Conservation (phyloP, 768 basidiomycete genomes). For the Kwoniella bestiolae region DNA sequence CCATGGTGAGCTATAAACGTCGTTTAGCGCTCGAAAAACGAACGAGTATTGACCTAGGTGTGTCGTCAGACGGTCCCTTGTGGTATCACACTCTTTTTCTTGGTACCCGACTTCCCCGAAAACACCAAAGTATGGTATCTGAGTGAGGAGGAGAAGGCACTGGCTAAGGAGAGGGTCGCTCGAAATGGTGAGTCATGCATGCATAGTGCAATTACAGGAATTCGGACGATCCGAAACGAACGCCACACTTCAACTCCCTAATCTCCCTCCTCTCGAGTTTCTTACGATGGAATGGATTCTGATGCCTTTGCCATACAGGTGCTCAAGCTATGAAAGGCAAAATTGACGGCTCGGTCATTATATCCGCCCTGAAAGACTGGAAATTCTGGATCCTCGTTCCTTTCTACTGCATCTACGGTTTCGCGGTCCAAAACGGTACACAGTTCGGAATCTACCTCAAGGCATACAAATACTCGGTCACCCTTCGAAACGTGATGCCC, state of each 20-base stretch:
- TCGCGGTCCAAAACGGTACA: constrained; percentile 16
- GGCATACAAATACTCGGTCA: constrained; percentile 14
- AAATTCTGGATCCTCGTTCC: constrained; percentile 23
- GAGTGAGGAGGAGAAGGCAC: constrained; percentile 27
- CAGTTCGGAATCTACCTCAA: constrained; percentile 24
- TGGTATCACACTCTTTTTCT: constrained; percentile 25
- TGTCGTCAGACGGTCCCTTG: constrained; percentile 24
- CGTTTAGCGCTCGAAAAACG: too few relatives aligned
- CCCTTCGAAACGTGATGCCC: constrained; percentile 17
- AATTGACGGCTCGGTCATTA: constrained; percentile 12
- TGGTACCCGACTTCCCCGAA: constrained; percentile 37
- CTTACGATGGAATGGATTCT: too few relatives aligned
- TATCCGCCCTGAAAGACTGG: constrained; percentile 18
- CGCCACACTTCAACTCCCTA: too few relatives aligned
- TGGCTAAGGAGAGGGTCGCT: constrained; percentile 21
- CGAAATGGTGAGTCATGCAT: constrained; percentile 15
- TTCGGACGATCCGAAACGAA: too few relatives aligned
- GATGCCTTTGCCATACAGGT: background rate
- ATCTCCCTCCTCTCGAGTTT: background rate
- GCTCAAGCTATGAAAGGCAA: constrained; percentile 21
- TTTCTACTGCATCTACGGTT: constrained; percentile 21
- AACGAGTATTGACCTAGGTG: background rate
- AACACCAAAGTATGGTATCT: constrained; percentile 34
- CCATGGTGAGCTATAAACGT: constrained; percentile 20
- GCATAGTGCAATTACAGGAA: too few relatives aligned